Conservation (phyloP, 2,329 filamentous ascomycete genomes). For the Aspergillus latus region DNA sequence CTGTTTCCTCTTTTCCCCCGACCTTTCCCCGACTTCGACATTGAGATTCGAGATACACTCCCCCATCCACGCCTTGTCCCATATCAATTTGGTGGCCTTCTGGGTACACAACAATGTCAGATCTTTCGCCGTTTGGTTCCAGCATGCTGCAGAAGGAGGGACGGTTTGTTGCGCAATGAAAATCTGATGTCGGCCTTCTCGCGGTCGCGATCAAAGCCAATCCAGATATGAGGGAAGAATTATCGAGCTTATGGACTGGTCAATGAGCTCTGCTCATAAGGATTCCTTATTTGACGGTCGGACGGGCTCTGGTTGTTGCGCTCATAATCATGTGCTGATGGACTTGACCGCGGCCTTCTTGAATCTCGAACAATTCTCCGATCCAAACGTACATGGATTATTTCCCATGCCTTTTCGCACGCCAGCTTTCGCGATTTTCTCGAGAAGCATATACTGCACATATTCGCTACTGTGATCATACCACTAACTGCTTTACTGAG, state of each 20-base stretch:
- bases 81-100: background rate
- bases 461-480: slow-evolving; percentile 3
- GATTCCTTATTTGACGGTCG: too few species aligned
- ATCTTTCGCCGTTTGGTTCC: background rate
- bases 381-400: background rate
- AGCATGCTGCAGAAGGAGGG: slow-evolving; percentile 11
- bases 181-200: slow-evolving; percentile 9
- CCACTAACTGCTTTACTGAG: slow-evolving; percentile 17
- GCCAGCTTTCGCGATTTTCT: background rate
- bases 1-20: slow-evolving; percentile 19
- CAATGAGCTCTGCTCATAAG: too few species aligned
- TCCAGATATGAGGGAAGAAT: background rate
- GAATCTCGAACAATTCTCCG: slow-evolving; percentile 4
- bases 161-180: slow-evolving; percentile 12
- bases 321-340: background rate
- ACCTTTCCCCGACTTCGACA: slow-evolving; percentile 13
- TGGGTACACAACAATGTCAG: background rate
- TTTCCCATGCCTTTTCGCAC: background rate
- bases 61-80: slow-evolving; percentile 4
- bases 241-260: too few species aligned
- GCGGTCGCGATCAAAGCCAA: slow-evolving; percentile 20
- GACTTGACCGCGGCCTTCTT: slow-evolving; percentile 4
- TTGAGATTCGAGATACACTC: slow-evolving; percentile 6
- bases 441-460: background rate
- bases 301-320: background rate